Conservation (phyloP, 2,329 filamentous ascomycete species). For the Phyllosticta paracitricarpa region DNA sequence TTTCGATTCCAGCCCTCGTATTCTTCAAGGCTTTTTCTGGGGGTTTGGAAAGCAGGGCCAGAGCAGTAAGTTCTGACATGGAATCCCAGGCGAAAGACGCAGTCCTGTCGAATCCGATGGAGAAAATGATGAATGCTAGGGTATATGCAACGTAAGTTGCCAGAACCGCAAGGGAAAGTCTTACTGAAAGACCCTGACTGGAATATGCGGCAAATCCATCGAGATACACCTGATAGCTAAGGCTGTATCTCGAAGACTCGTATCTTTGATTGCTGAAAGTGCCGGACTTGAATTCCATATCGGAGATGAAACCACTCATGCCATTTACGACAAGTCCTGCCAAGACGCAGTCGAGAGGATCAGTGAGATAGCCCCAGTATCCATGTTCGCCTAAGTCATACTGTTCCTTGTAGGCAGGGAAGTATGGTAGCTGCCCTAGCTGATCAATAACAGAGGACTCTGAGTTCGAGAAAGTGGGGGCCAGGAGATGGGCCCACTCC, state of each 20-base stretch:
- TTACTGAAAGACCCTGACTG: neutral
- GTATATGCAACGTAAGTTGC: neutral
- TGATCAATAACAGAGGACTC: neutral
- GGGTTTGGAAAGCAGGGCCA: neutral
- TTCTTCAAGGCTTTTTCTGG: neutral
- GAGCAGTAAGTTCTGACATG: neutral
- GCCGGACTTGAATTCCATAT: neutral
- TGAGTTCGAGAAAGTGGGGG: neutral
- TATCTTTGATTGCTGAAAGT: neutral
- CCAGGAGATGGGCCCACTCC: neutral
- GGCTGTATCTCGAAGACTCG: neutral
- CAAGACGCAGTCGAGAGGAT: neutral
- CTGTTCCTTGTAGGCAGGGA: neutral
- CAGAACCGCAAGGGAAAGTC: neutral
- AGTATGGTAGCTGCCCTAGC: neutral
- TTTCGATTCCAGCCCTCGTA: neutral
- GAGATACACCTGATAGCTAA: no score
- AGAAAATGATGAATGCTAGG: neutral
- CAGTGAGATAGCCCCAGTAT: neutral
- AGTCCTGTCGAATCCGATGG: neutral
- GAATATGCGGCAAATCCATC: neutral
- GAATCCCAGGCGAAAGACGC: neutral
- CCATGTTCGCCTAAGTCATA: neutral
- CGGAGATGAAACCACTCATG: neutral
- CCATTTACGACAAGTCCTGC: neutral